phyloP scores from a whole-genome alignment of 2,329 filamentous ascomycete species.

The Cytospora paraplurivora region DNA sequence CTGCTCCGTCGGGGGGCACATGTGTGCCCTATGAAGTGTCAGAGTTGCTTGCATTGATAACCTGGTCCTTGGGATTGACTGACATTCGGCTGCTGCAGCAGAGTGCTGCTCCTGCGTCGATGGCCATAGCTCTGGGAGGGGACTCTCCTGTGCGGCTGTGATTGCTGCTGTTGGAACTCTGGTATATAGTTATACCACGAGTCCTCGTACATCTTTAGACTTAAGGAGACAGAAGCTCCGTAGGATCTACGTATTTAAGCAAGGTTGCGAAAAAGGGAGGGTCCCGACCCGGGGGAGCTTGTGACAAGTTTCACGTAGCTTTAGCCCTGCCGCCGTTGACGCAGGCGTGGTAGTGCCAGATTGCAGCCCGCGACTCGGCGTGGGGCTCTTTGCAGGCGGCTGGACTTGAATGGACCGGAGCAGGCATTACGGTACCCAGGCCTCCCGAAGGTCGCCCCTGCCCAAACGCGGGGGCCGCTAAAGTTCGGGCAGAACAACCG shows the following conservation, averaged over 20 bases:
- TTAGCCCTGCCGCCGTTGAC: slow-evolving; percentile 20
- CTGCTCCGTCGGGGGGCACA: slow-evolving; percentile 52
- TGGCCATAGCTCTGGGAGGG: slow-evolving; percentile 54
- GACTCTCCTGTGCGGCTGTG: slow-evolving; percentile 49
- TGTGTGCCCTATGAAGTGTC: slow-evolving; percentile 51
- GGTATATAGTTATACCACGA: slow-evolving; percentile 81
- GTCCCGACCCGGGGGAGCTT: background rate
- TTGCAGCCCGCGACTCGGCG: slow-evolving; percentile 23
- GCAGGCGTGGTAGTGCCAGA: slow-evolving; percentile 22
- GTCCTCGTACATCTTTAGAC: slow-evolving; percentile 72
- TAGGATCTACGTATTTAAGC: background rate
- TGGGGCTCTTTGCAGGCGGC: slow-evolving; percentile 21
- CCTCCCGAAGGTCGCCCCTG: background rate
- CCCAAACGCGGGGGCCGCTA: background rate
- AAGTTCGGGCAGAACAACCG: background rate
- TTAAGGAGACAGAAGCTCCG: slow-evolving; percentile 2
- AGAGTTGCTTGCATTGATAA: slow-evolving; percentile 18
- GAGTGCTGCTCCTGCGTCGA: slow-evolving; percentile 64
- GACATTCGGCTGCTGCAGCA: slow-evolving; percentile 69
- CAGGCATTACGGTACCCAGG: background rate
- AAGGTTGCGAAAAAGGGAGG: background rate
- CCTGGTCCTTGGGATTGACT: slow-evolving; percentile 37
- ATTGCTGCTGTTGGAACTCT: slow-evolving; percentile 44
- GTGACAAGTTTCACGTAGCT: slow-evolving; percentile 10
- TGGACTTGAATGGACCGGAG: background rate